Evolutionary conservation across 1,284 basidiomycete species (phyloP).

Genomic region (Austroboletus novae-zelandiae): DNA sequence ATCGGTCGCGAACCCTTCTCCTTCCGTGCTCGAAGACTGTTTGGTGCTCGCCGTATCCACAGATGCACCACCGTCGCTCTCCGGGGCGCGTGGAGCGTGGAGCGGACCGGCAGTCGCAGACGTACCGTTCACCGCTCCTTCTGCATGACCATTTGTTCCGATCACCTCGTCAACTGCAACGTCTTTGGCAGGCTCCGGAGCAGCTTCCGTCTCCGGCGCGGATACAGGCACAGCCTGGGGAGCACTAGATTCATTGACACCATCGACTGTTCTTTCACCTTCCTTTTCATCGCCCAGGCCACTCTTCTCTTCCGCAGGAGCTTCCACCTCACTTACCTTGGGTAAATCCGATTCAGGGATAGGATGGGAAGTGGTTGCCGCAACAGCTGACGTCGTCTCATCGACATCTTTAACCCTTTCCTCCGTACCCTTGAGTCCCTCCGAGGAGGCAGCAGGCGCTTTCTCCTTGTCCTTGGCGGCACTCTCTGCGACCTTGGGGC

Average conservation of each 20-base stretch:
- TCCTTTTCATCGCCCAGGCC: not conserved
- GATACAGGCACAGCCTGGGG: not conserved
- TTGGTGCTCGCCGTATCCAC: too few species aligned
- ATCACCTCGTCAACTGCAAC: not conserved
- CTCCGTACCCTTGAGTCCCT: not conserved
- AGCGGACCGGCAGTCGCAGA: conserved; percentile 1
- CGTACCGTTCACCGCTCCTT: not conserved
- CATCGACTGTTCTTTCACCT: not conserved
- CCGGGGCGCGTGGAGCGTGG: not conserved
- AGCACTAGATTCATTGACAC: not conserved
- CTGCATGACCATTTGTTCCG: not conserved
- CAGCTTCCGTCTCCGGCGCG: not conserved
- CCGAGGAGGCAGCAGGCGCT: not conserved
- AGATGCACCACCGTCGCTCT: too few species aligned
- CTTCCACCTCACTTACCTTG: conserved; percentile 1
- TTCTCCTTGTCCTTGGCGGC: not conserved
- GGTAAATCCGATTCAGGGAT: not conserved
- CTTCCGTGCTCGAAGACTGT: conserved; percentile 16
- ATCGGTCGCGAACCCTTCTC: conserved; percentile 50
- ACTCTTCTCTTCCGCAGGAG: not conserved
- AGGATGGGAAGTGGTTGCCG: not conserved
- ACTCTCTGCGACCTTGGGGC: not conserved
- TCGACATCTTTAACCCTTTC: not conserved
- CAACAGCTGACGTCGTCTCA: not conserved
- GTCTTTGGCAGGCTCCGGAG: not conserved